Conservation (phyloP, 192 early-diverging fungal genomes). For the Mortierella claussenii region DNA sequence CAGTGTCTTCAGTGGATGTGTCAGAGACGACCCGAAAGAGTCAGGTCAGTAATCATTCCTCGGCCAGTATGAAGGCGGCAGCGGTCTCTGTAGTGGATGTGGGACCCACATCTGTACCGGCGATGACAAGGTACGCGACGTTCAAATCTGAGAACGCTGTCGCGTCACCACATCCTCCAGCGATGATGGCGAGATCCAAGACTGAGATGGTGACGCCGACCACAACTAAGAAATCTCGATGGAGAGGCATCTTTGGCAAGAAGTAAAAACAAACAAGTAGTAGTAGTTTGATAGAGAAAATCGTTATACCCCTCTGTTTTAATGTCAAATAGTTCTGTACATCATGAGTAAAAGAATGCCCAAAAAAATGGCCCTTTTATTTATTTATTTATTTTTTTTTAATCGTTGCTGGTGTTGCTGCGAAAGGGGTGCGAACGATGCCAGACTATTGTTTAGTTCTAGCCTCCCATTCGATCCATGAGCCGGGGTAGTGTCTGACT, state of each 20-base stretch:
- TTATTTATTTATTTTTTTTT: not conserved
- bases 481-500: slow-evolving; percentile 29
- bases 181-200: not conserved
- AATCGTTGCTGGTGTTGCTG: not conserved
- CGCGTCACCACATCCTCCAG: not conserved
- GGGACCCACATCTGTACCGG: not conserved
- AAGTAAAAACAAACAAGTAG: no score
- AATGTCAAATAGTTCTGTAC: not conserved
- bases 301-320: not conserved
- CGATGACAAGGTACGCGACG: not conserved
- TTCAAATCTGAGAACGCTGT: not conserved
- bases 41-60: no score
- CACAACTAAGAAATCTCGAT: slow-evolving; percentile 29
- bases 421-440: no score
- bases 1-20: no score
- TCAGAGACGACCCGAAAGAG: no score
- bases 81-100: not conserved
- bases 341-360: no score
- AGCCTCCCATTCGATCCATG: slow-evolving; percentile 28
- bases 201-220: not conserved
- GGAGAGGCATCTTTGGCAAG: slow-evolving; percentile 42
- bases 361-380: no score
- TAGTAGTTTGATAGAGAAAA: no score
- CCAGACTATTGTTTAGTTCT: slow-evolving; percentile 11
- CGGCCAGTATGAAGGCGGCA: not conserved